Evolutionary conservation across 2,329 filamentous ascomycete genomes (phyloP).

Genomic region (Keithomyces neogunnii): DNA sequence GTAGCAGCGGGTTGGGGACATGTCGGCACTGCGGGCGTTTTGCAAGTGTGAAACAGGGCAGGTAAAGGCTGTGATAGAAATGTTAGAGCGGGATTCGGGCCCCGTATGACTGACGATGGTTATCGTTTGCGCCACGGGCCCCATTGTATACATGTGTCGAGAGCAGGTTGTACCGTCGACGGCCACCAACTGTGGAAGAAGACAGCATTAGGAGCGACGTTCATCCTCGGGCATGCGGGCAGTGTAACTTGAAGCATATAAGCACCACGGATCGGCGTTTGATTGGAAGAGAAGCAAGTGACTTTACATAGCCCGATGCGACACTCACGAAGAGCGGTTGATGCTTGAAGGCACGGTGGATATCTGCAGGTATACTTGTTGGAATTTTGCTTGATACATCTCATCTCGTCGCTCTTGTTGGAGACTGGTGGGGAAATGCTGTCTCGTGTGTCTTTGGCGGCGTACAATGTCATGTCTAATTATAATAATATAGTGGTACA

Average conservation of each 20-base stretch:
- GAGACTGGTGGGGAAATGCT: neutral
- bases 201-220: slow-evolving; percentile 9
- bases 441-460: too few relatives aligned
- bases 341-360: neutral
- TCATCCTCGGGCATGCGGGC: neutral
- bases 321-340: neutral
- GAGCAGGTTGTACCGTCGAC: neutral
- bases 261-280: neutral
- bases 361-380: neutral
- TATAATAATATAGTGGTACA: neutral
- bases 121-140: neutral
- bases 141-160: too few relatives aligned
- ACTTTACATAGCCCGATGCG: neutral
- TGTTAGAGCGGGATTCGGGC: slow-evolving; percentile 7
- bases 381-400: too few relatives aligned
- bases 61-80: slow-evolving; percentile 15
- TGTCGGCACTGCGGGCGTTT: neutral
- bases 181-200: slow-evolving; percentile 5
- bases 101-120: neutral
- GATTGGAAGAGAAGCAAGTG: neutral
- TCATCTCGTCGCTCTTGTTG: neutral
- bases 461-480: too few relatives aligned
- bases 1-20: neutral
- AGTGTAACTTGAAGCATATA: neutral
- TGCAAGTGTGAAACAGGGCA: slow-evolving; percentile 11